phyloP scores from a whole-genome alignment of 495 filamentous ascomycete genomes.

The Penicillium paxilli region DNA sequence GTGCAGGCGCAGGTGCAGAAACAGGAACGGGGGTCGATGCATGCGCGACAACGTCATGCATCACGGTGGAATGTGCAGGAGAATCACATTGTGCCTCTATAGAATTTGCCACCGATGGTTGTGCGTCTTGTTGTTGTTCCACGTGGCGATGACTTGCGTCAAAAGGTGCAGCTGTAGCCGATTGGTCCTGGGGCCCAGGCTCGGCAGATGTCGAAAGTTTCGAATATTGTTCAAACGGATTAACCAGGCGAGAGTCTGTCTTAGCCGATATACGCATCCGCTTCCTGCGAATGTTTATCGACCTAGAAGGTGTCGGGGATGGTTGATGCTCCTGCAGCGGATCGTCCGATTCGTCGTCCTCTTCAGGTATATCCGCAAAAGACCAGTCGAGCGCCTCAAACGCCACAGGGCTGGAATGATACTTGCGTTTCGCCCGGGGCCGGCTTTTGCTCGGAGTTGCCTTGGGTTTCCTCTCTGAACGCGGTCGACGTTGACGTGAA shows the following conservation, averaged over 20 bases:
- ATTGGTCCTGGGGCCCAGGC: constrained; percentile 6
- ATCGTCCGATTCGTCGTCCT: constrained; percentile 48
- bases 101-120: constrained; percentile 39
- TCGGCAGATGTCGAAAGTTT: background rate
- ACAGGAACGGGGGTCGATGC: background rate
- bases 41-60: background rate
- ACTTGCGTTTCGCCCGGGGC: constrained; percentile 26
- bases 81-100: constrained; percentile 5
- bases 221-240: background rate
- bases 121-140: constrained; percentile 51
- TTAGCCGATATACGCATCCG: constrained; percentile 2
- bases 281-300: constrained; percentile 25
- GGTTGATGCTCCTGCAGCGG: constrained; percentile 43
- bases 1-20: background rate
- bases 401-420: constrained; percentile 36
- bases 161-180: constrained; percentile 8
- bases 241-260: background rate
- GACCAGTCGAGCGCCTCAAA: constrained; percentile 46
- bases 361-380: constrained; percentile 39
- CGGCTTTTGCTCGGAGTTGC: constrained; percentile 20
- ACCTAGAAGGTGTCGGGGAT: constrained; percentile 31
- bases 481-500: constrained; percentile 23
- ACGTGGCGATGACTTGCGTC: constrained; percentile 1
- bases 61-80: constrained; percentile 2
- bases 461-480: constrained; percentile 24